Conservation (phyloP, 257 asterid species). For the Fraxinus cuspidata region DNA sequence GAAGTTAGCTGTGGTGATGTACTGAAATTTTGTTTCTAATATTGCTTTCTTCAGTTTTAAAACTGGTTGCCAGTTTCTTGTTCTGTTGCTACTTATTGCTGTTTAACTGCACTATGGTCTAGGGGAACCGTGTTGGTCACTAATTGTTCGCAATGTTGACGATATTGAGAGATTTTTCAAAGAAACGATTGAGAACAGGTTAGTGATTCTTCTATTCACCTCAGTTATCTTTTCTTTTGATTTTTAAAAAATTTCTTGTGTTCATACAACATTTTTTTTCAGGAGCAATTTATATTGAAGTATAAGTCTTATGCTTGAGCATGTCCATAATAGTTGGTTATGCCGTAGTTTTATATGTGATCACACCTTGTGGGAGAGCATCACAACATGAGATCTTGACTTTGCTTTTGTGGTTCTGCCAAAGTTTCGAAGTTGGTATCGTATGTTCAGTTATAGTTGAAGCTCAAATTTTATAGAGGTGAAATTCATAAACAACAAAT, state of each 20-base stretch:
- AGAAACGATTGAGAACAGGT: conserved; percentile 88
- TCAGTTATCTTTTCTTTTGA: conserved; percentile 12
- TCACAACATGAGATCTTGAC: not conserved
- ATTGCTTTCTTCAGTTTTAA: conserved; percentile 13
- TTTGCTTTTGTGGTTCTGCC: conserved; percentile 3
- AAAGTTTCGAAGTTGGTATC: conserved; percentile 2
- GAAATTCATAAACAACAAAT: conserved; percentile 3
- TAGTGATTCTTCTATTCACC: conserved; percentile 16
- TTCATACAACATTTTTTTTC: not conserved
- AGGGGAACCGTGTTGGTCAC: conserved; percentile 89
- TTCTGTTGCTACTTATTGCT: conserved; percentile 16
- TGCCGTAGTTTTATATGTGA: conserved; percentile 5
- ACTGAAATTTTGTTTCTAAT: conserved; percentile 2
- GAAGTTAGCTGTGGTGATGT: conserved; percentile 2
- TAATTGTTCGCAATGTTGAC: conserved; percentile 65
- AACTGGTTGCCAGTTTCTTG: conserved; percentile 6
- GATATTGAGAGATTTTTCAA: conserved; percentile 79
- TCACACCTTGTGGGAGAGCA: not conserved
- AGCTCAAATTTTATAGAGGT: not conserved
- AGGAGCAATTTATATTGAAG: not conserved
- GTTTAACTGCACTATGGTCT: conserved; percentile 25
- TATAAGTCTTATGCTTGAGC: not conserved
- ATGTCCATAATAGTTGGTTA: conserved; percentile 14
- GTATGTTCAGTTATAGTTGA: not conserved
- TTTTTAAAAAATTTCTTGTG: conserved; percentile 6